A percentile compares a stretch with the other conserved stretches of the same genome.
Conservation (phyloP, 495 filamentous ascomycete genomes). For the Pyrenopolyporus hunteri region DNA sequence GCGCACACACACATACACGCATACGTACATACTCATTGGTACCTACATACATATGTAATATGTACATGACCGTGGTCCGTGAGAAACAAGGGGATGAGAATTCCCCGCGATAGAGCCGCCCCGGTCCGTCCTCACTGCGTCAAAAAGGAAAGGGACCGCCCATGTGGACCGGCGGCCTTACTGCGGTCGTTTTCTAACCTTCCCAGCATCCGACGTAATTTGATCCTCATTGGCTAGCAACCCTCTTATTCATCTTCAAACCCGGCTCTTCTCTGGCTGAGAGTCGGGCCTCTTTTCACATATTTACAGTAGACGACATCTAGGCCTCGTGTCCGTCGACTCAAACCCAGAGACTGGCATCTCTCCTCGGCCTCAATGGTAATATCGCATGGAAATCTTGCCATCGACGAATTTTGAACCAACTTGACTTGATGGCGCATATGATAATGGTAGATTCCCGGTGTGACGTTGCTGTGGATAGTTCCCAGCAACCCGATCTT, state of each 20-base stretch:
- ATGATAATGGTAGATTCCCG: too few relatives aligned
- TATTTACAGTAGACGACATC: slow-evolving; percentile 10
- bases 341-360: slow-evolving; percentile 7
- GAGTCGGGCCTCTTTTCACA: not conserved
- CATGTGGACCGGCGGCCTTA: slow-evolving; percentile 43
- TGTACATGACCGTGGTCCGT: slow-evolving; percentile 16
- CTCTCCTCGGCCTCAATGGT: not conserved
- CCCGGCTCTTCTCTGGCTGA: not conserved
- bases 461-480: slow-evolving; percentile 19
- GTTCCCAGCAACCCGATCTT: not conserved
- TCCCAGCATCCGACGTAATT: slow-evolving; percentile 31
- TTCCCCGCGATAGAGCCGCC: slow-evolving; percentile 46
- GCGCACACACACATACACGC: too few relatives aligned
- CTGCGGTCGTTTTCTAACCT: slow-evolving; percentile 38
- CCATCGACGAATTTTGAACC: not conserved
- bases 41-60: slow-evolving; percentile 12
- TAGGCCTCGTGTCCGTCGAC: not conserved
- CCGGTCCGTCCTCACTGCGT: slow-evolving; percentile 18
- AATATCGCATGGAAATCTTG: slow-evolving; percentile 2
- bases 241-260: slow-evolving; percentile 21
- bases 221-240: slow-evolving; percentile 33
- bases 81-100: slow-evolving; percentile 36
- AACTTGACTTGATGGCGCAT: slow-evolving; percentile 16
- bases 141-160: slow-evolving; percentile 23
- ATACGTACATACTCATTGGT: too few relatives aligned